Percentiles rank a stretch among this genome's conserved stretches.
Conservation (phyloP, 2,329 filamentous ascomycete species). For the Exserohilum rostratum region DNA sequence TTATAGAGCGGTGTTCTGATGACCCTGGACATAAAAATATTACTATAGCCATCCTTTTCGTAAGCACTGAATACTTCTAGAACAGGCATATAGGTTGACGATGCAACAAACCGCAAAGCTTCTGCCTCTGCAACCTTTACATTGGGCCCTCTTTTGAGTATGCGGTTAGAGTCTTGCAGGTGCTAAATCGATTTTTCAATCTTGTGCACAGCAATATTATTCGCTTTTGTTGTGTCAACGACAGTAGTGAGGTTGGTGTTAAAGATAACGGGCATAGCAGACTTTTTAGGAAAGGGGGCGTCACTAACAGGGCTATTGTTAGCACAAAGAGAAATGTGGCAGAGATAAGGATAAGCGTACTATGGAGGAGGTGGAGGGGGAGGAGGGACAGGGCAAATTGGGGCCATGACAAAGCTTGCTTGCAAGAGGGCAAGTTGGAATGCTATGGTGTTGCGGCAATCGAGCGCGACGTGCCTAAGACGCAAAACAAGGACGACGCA, state of each 20-base stretch:
- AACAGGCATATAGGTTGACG: conserved; percentile 17
- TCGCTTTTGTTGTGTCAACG: conserved; percentile 13
- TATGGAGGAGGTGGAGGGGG: background rate
- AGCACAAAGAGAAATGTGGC: background rate
- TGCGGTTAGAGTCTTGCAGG: conserved; percentile 13
- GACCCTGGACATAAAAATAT: conserved; percentile 24
- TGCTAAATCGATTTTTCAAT: conserved; percentile 15
- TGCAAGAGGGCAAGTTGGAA: background rate
- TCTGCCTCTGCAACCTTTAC: conserved; percentile 18
- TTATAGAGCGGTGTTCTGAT: conserved; percentile 13
- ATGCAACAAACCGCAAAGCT: conserved; percentile 20
- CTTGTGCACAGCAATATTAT: conserved; percentile 13
- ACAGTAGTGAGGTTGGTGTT: conserved; percentile 13
- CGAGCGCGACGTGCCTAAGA: background rate
- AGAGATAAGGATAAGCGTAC: background rate
- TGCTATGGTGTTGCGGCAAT: background rate
- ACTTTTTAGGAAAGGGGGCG: background rate
- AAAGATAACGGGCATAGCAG: conserved; percentile 5
- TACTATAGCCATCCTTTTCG: conserved; percentile 14
- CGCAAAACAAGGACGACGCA: background rate
- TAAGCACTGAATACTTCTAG: conserved; percentile 22
- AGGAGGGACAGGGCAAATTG: background rate
- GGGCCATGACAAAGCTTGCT: background rate
- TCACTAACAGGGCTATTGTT: background rate
- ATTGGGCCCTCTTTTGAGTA: conserved; percentile 19